Evolutionary conservation across 2,329 filamentous ascomycete genomes (phyloP).

Genomic region (Pyrenophora graminea): DNA sequence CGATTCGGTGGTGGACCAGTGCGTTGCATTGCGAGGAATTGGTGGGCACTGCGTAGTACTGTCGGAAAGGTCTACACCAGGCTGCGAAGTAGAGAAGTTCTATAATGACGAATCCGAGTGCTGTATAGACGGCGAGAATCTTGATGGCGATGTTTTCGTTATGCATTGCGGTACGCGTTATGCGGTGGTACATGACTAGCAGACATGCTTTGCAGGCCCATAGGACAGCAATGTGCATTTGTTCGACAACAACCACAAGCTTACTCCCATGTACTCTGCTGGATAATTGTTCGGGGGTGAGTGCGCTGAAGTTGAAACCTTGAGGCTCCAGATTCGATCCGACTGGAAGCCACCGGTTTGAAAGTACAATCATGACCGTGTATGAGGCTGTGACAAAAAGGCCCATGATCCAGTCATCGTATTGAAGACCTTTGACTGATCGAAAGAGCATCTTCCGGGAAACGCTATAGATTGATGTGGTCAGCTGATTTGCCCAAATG

Average conservation of each 20-base stretch:
- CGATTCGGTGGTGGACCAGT: conserved; percentile 45
- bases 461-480: conserved; percentile 33
- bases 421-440: conserved; percentile 54
- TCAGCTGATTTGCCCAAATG: conserved; percentile 2
- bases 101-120: conserved; percentile 52
- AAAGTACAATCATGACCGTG: conserved; percentile 55
- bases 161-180: conserved; percentile 46
- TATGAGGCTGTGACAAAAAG: conserved; percentile 55
- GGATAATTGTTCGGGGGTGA: conserved; percentile 45
- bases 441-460: conserved; percentile 54
- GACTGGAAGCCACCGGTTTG: conserved; percentile 50
- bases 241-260: conserved; percentile 58
- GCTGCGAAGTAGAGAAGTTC: conserved; percentile 57
- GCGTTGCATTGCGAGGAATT: conserved; percentile 41
- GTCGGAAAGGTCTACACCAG: conserved; percentile 59
- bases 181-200: conserved; percentile 58
- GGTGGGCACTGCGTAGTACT: conserved; percentile 59
- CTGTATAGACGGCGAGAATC: conserved; percentile 53
- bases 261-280: conserved; percentile 46
- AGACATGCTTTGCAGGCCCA: conserved; percentile 61
- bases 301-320: conserved; percentile 50
- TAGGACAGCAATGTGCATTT: conserved; percentile 56
- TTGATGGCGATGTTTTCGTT: conserved; percentile 47
- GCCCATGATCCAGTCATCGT: conserved; percentile 63
- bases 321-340: conserved; percentile 52